Evolutionary conservation across 2,329 filamentous ascomycete species (phyloP), one percentile per base, ranked within the genome.

Genomic region (Ploettnerulaceae sp.): DNA sequence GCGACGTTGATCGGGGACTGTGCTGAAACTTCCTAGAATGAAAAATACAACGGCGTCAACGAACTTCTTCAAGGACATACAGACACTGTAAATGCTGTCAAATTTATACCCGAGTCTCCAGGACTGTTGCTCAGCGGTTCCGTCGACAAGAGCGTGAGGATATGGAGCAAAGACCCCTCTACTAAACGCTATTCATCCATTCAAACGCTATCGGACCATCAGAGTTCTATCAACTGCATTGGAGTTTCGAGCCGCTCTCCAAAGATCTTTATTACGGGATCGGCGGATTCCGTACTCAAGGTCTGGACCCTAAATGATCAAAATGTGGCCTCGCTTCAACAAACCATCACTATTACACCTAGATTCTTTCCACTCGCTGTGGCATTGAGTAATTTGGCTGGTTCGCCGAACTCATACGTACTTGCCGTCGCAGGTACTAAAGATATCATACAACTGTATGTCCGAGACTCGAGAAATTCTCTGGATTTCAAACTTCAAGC

Each of bases 341-440:
- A 91, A 61, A 84, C 79, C 0, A 82, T 96, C 58, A 71, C 75
- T 5, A 81, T 90, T 22, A 76, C 74, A 7, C 89, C 89, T 6
- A 84, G 81, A 51, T 94, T 86, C 67, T 89, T 97, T 56, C 89
- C 93, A 1, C 69, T 97, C 24, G 75, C 86, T 7, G 64, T 95
- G 14, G 84, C 89, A 0, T 64, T 96, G 36, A 78, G 76, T 42
- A 65, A 67, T 1, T 72, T 94, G 1, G 74, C 76, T 39, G 67
- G 63, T 7, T 47, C 64, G 12, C 67, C 70, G 1, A 69, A 75
- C 9, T 71, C 74, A 2, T 70, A 84, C 41, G 70, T 91, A 21
- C 73, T 98, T 41, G 91, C 90, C 3, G 81, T 86, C n/a, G 89
- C 84, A 2, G 93, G 93, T 2, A 97, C 93, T 2, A 83, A 79